Evolutionary conservation across 2,329 filamentous ascomycete species (phyloP).

Genomic region (Xylaria sp.): DNA sequence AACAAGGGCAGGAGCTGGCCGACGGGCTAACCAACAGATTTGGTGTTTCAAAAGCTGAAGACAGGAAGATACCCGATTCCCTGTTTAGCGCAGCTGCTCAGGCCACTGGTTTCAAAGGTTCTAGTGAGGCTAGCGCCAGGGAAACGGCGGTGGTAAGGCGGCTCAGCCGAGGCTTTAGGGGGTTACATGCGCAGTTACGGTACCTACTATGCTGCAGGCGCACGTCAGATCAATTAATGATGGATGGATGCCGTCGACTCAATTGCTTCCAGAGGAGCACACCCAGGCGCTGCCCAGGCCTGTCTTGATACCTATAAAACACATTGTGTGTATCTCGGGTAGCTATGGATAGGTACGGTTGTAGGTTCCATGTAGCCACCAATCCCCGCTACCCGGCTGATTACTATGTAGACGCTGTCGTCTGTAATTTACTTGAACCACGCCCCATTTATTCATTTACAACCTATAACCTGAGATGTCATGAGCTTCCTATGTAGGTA

Average conservation of each 20-base stretch:
- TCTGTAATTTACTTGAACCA: no score
- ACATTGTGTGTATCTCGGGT: no score
- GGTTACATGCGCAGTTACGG: neutral
- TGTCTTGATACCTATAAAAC: no score
- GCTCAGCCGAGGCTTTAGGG: constrained; percentile 21
- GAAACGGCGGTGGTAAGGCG: constrained; percentile 9
- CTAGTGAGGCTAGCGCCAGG: constrained; percentile 13
- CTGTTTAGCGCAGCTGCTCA: neutral
- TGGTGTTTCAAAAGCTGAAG: constrained; percentile 28
- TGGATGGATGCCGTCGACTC: constrained; percentile 1
- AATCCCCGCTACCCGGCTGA: no score
- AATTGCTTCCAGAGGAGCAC: no score
- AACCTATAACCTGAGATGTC: no score
- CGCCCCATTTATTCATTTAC: no score
- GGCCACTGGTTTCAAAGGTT: neutral
- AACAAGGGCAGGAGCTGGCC: constrained; percentile 6
- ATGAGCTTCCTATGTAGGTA: no score
- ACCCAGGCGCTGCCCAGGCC: no score
- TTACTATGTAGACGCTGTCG: no score
- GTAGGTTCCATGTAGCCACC: no score
- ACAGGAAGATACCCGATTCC: neutral
- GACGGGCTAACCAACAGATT: constrained; percentile 21
- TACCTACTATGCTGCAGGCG: constrained; percentile 7
- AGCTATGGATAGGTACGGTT: no score
- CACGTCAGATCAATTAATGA: constrained; percentile 7